phyloP scores from a whole-genome alignment of 208 protist species.

The Crithidia thermophila region DNA sequence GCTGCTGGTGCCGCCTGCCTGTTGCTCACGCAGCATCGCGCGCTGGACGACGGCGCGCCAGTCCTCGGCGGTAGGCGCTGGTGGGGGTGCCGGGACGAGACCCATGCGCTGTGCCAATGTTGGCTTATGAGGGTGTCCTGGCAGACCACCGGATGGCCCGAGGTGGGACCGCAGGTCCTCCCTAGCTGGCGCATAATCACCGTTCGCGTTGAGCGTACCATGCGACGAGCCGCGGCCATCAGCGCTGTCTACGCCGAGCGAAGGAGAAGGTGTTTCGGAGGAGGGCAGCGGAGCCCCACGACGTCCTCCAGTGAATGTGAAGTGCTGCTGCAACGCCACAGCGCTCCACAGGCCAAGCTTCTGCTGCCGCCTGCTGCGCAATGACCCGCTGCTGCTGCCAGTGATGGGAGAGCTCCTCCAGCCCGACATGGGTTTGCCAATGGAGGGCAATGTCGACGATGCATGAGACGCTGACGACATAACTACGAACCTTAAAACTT shows the following conservation, averaged over 20 bases:
- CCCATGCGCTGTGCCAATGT: constrained; percentile 89
- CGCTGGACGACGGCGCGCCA: constrained; percentile 60
- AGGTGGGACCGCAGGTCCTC: constrained; percentile 23
- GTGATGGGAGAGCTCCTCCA: constrained; percentile 34
- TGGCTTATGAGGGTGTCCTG: constrained; percentile 42
- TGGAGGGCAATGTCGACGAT: constrained; percentile 33
- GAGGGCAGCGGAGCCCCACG: constrained; percentile 23
- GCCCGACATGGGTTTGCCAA: constrained; percentile 35
- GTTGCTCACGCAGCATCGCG: constrained; percentile 51
- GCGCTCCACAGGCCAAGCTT: constrained; percentile 83
- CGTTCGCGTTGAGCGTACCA: too few relatives aligned
- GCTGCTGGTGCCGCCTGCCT: too few relatives aligned
- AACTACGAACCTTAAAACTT: too few relatives aligned
- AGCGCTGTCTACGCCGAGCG: too few relatives aligned
- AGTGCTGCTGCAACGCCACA: constrained; percentile 88
- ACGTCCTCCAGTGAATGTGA: constrained; percentile 44
- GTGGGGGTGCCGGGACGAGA: constrained; percentile 70
- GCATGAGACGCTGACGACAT: background rate
- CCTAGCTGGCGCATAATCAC: background rate
- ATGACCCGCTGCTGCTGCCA: background rate
- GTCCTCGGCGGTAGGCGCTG: constrained; percentile 64
- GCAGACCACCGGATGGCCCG: constrained; percentile 10
- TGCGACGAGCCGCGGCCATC: too few relatives aligned
- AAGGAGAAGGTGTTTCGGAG: background rate
- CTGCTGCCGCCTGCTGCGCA: constrained; percentile 38